Conservation (phyloP, 2,329 filamentous ascomycete genomes). For the Colletotrichum lentis region DNA sequence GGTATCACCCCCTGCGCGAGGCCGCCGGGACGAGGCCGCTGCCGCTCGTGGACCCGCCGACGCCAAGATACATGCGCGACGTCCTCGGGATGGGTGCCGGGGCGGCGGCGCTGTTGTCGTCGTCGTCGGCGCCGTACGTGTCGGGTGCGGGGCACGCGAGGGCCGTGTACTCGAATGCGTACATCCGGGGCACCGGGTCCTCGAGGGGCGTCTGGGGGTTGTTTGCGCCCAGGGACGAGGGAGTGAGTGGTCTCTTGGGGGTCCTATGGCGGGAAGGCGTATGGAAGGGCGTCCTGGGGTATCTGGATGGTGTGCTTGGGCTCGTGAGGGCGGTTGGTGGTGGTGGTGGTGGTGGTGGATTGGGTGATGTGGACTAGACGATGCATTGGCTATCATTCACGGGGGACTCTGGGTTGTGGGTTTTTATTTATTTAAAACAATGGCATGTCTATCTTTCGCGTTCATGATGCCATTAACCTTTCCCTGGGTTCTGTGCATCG, state of each 20-base stretch:
- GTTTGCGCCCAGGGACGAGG: not conserved
- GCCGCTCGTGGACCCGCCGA: slow-evolving; percentile 7
- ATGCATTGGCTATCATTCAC: too few species aligned
- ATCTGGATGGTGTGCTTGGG: not conserved
- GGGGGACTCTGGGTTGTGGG: too few species aligned
- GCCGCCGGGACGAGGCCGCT: not conserved
- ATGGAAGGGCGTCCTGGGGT: not conserved
- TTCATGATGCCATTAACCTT: too few species aligned
- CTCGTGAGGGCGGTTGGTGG: not conserved
- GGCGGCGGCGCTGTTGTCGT: not conserved
- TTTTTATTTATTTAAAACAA: too few species aligned
- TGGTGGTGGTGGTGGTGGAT: too few species aligned
- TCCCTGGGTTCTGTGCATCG: too few species aligned
- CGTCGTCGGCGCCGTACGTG: not conserved
- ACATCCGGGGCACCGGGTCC: slow-evolving; percentile 14
- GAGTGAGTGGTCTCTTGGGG: not conserved
- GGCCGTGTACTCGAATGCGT: slow-evolving; percentile 13
- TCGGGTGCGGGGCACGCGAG: slow-evolving; percentile 2
- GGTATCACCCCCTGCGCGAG: not conserved
- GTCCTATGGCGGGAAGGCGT: not conserved
- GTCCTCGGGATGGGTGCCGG: not conserved
- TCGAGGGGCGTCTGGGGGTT: not conserved
- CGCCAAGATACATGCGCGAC: slow-evolving; percentile 3
- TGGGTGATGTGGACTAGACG: slow-evolving; percentile 8
- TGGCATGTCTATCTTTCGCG: too few species aligned